A percentile compares a stretch with the other conserved stretches of the same genome.
Conservation (phyloP, 1,284 basidiomycete genomes). For the Schizophyllum commune region DNA sequence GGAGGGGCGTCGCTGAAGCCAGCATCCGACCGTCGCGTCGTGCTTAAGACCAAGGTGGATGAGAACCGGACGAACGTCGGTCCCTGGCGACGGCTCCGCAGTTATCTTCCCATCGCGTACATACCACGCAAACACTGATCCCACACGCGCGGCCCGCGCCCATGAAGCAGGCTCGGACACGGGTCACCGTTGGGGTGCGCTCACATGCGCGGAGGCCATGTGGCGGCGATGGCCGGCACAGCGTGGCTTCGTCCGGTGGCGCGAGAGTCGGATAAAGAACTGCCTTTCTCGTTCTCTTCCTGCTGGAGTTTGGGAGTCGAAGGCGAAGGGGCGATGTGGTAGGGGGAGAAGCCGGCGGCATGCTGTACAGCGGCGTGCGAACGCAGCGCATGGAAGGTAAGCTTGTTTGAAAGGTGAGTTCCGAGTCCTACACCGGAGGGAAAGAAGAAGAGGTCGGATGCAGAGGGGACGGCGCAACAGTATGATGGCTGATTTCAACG, state of each 20-base stretch:
- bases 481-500: too few relatives aligned
- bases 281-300: not conserved
- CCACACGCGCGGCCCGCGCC: not conserved
- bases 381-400: not conserved
- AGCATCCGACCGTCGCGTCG: not conserved
- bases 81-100: not conserved
- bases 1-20: not conserved
- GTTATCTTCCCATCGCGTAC: not conserved
- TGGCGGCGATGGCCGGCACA: not conserved
- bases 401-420: not conserved
- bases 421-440: too few relatives aligned
- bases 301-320: not conserved
- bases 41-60: not conserved
- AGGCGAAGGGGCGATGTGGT: not conserved
- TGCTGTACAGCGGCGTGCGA: not conserved
- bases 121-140: too few relatives aligned
- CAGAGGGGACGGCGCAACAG: too few relatives aligned
- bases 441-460: too few relatives aligned
- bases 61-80: not conserved
- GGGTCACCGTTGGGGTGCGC: not conserved
- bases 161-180: not conserved
- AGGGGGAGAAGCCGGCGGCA: not conserved
- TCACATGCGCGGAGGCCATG: not conserved
- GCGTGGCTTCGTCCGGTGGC: not conserved
- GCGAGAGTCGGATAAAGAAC: not conserved